A percentile compares a stretch with the other conserved stretches of the same genome.
phyloP scores from a whole-genome alignment of 2,329 filamentous ascomycete species.

The Aureobasidium sp. region DNA sequence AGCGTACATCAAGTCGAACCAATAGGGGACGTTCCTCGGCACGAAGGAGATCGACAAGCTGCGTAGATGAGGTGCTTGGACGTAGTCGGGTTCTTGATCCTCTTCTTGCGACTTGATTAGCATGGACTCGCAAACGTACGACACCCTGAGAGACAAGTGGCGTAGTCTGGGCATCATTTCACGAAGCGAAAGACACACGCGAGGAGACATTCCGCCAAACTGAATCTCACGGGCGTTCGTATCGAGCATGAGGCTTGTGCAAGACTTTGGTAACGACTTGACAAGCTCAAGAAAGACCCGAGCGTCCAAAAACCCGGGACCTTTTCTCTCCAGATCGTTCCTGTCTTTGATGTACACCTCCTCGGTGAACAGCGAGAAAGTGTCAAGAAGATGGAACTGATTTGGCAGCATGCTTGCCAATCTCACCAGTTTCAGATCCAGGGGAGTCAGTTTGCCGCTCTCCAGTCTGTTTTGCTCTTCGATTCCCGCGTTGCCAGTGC shows the following conservation, averaged over 20 bases:
- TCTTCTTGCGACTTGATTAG: not conserved
- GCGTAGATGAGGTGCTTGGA: not conserved
- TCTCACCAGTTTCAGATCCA: not conserved
- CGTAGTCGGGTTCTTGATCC: not conserved
- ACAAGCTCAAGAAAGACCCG: not conserved
- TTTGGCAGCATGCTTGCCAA: not conserved
- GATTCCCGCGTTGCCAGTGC: not conserved
- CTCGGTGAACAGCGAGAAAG: not conserved
- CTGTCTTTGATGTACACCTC: not conserved
- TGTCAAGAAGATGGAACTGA: not conserved
- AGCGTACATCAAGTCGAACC: constrained; percentile 8
- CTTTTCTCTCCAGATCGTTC: not conserved
- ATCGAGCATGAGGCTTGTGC: not conserved
- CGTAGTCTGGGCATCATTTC: not conserved
- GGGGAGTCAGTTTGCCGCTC: not conserved
- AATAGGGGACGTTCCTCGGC: not conserved
- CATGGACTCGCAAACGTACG: not conserved
- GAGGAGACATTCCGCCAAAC: not conserved
- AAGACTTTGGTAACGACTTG: not conserved
- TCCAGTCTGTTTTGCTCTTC: not conserved
- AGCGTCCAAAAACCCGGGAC: not conserved
- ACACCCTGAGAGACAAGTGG: not conserved
- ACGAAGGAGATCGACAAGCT: not conserved
- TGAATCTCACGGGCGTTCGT: constrained; percentile 1
- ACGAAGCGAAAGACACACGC: not conserved